Base-by-base conservation (phyloP, 306 rosid species). In the Alnus rubra region DNA sequence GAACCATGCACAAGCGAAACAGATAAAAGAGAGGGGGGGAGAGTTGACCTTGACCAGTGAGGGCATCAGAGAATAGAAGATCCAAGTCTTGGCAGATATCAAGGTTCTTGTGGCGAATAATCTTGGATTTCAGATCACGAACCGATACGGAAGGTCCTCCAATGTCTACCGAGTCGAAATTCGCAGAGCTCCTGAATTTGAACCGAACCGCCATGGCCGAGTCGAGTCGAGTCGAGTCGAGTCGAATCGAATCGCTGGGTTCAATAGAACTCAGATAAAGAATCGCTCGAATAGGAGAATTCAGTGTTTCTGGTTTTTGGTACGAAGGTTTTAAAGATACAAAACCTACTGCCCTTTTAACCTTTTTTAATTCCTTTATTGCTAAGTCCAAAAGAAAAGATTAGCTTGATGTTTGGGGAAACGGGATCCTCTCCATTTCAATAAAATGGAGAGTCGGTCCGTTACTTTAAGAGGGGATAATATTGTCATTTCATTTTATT, bases 101-200 rank as follows among this genome's bases (percentile, higher is more conserved):
- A 23, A 86, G 89, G 71, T 83, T 83, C 48, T 81, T 83, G 76
- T 56, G 74, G 71, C 83, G 83, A 70, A 67, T 76, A 33, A 86
- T 78, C 71, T 75, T 86, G 73, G 84, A 81, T 81, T 81, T 86
- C 76, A 86, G 84, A 75, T 83, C 89, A 59, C 80, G 80, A 49
- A 83, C 78, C 51, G 87, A 78, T 28, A 83, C 83, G 51, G 80
- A 83, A 39, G 82, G 14, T 52, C 81, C 82, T 23, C 78, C 87
- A 14, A 86, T 76, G 65, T 52, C 83, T 58, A 86, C 78, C 31
- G 89, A 65, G 49, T 83, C 83, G 67, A 81, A 83, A 48, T 67
- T 75, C 71, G 69, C 52, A 10, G 89, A 83, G 82, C 89, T 86
- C 76, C 89, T 60, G 78, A 83, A 86, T 77, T 83, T 86, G 74